A percentile compares a stretch with the other conserved stretches of the same genome.
These are phyloP conservation scores for Sugiyamaella valdiviana DNA, from an alignment of 805 yeast species.

Conservation along the genomic window DNA sequence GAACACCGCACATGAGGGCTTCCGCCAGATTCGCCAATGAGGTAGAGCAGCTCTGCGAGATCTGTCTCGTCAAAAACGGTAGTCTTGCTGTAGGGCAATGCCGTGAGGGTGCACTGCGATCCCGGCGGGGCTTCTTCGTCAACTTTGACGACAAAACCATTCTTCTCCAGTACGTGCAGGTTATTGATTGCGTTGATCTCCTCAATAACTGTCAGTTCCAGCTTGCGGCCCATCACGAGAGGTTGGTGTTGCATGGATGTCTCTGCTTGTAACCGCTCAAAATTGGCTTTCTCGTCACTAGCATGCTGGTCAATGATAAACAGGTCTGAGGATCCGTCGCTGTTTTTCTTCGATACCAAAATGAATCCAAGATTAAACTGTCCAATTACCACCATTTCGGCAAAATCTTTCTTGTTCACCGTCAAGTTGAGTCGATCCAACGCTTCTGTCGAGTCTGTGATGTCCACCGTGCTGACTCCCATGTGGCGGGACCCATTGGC, in stretches of 20 bases:
- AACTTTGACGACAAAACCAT: slow-evolving; percentile 66
- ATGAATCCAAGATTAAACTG: slow-evolving; percentile 96
- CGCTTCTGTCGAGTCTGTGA: slow-evolving; percentile 21
- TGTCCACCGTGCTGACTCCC: slow-evolving; percentile 7
- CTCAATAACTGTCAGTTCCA: slow-evolving; percentile 73
- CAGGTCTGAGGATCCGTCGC: slow-evolving; percentile 41
- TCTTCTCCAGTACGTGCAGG: slow-evolving; percentile 49
- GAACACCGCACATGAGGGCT: slow-evolving; percentile 50
- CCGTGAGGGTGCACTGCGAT: slow-evolving; percentile 43
- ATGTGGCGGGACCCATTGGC: not conserved
- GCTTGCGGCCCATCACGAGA: slow-evolving; percentile 48
- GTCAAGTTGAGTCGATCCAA: slow-evolving; percentile 54
- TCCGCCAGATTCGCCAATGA: slow-evolving; percentile 53
- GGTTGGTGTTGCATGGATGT: slow-evolving; percentile 63
- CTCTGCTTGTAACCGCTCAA: slow-evolving; percentile 57
- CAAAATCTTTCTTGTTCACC: slow-evolving; percentile 67
- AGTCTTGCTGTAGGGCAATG: slow-evolving; percentile 67
- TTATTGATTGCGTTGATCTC: slow-evolving; percentile 65
- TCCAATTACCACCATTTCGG: slow-evolving; percentile 73
- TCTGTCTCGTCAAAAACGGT: slow-evolving; percentile 58
- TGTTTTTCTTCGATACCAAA: slow-evolving; percentile 48
- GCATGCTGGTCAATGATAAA: slow-evolving; percentile 97
- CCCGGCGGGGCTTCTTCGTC: slow-evolving; percentile 53
- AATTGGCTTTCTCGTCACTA: slow-evolving; percentile 90
- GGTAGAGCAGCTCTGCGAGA: slow-evolving; percentile 68